Evolutionary conservation across 2,329 filamentous ascomycete species (phyloP).

Genomic region (Rutstroemia sydowiana): DNA sequence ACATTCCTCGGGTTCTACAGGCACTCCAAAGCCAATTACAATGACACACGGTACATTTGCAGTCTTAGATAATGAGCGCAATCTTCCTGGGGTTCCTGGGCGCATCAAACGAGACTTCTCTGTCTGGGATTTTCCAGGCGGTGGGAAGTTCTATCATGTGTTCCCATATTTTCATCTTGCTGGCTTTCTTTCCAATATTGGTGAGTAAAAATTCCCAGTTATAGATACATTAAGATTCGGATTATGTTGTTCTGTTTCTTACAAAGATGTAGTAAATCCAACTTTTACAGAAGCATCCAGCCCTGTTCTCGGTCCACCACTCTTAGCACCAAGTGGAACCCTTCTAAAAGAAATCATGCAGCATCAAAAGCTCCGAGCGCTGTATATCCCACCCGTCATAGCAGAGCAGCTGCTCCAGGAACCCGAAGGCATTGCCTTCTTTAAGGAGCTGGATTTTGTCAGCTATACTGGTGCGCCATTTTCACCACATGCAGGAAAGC

Average conservation of each 20-base stretch:
- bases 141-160: background rate
- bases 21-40: conserved; percentile 11
- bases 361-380: conserved; percentile 1
- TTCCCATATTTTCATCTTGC: conserved; percentile 9
- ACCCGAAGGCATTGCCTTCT: background rate
- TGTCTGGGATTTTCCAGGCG: background rate
- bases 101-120: conserved; percentile 1
- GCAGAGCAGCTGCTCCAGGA: conserved; percentile 6
- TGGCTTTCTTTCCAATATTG: conserved; percentile 2
- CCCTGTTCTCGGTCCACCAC: conserved; percentile 7
- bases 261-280: background rate
- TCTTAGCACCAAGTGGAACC: conserved; percentile 5
- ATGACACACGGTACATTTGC: conserved; percentile 11
- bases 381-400: conserved; percentile 2
- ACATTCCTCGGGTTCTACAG: conserved; percentile 12
- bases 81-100: conserved; percentile 3
- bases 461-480: conserved; percentile 9
- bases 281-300: background rate
- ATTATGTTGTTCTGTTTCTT: too few relatives aligned
- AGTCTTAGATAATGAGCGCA: conserved; percentile 1
- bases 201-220: background rate
- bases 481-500: conserved; percentile 1
- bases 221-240: background rate
- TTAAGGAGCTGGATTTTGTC: conserved; percentile 3
- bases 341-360: conserved; percentile 1